These are phyloP conservation scores for Pichia sp. DNA, from an alignment of 1,139 yeast genomes.

Conservation along the genomic window DNA sequence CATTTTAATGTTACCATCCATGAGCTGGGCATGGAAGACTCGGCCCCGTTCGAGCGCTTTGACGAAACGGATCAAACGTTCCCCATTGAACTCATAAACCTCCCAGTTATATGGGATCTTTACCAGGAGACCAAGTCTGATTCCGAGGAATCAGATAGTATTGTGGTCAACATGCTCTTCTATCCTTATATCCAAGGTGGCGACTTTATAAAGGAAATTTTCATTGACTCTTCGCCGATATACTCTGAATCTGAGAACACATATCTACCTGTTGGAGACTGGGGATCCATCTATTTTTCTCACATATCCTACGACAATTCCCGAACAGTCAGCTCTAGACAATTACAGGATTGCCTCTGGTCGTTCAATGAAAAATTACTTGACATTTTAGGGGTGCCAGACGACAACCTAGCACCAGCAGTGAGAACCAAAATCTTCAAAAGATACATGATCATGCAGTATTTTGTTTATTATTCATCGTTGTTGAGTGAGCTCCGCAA, in stretches of 20 bases:
- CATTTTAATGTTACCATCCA: constrained; percentile 57
- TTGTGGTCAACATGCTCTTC: constrained; percentile 20
- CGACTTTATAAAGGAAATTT: constrained; percentile 16
- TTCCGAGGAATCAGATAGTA: background rate
- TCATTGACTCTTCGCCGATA: constrained; percentile 17
- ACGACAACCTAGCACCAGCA: constrained; percentile 24
- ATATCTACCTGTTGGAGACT: constrained; percentile 17
- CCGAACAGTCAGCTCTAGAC: background rate
- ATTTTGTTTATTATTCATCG: constrained; percentile 21
- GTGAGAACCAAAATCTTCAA: constrained; percentile 24
- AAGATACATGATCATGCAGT: constrained; percentile 23
- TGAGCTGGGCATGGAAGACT: background rate
- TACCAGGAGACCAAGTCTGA: constrained; percentile 14
- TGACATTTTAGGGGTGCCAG: constrained; percentile 24
- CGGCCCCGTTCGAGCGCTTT: background rate
- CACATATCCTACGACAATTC: constrained; percentile 13
- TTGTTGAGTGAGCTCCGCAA: constrained; percentile 1
- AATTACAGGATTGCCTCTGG: constrained; percentile 26
- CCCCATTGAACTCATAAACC: constrained; percentile 23
- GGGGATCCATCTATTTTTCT: constrained; percentile 29
- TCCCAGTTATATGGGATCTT: constrained; percentile 22
- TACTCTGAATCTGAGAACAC: constrained; percentile 24
- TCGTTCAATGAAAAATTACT: constrained; percentile 24
- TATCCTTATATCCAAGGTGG: constrained; percentile 27
- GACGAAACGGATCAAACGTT: constrained; percentile 21